These are phyloP conservation scores for Paecilomyces niveus DNA, from an alignment of 2,329 filamentous ascomycete genomes.

Conservation along the genomic window DNA sequence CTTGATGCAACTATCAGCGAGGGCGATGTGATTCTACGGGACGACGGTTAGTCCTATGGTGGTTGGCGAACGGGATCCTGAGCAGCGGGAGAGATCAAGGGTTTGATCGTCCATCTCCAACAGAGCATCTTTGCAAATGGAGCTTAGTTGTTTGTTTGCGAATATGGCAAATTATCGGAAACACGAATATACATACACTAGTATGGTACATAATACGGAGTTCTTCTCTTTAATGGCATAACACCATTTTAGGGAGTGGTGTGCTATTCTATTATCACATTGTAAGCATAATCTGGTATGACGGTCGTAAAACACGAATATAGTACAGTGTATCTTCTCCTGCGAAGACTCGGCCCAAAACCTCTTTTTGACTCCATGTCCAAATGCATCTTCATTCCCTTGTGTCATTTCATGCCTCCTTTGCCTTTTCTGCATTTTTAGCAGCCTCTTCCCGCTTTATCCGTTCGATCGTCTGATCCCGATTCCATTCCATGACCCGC, in stretches of 20 bases:
- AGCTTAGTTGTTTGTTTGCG: constrained; percentile 1
- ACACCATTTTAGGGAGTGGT: background rate
- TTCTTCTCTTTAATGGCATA: background rate
- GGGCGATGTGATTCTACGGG: background rate
- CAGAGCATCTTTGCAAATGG: background rate
- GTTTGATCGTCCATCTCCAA: background rate
- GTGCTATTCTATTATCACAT: background rate
- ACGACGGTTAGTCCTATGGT: constrained; percentile 1
- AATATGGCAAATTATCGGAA: background rate
- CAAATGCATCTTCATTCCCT: background rate
- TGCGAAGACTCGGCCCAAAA: background rate
- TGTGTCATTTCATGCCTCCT: constrained; percentile 28
- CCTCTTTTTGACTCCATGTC: constrained; percentile 1
- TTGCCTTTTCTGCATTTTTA: constrained; percentile 45
- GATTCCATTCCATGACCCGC: constrained; percentile 84
- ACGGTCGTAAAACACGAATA: background rate
- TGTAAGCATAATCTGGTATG: background rate
- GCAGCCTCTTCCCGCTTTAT: constrained; percentile 67
- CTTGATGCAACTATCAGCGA: constrained; percentile 1
- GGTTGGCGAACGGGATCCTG: constrained; percentile 2
- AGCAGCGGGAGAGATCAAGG: background rate
- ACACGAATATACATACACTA: background rate
- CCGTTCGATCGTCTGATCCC: constrained; percentile 68
- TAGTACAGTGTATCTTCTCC: constrained; percentile 7
- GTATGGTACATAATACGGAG: background rate